Evolutionary conservation across 73 alveolate species (phyloP).

Genomic region (Breviolum minutum): DNA sequence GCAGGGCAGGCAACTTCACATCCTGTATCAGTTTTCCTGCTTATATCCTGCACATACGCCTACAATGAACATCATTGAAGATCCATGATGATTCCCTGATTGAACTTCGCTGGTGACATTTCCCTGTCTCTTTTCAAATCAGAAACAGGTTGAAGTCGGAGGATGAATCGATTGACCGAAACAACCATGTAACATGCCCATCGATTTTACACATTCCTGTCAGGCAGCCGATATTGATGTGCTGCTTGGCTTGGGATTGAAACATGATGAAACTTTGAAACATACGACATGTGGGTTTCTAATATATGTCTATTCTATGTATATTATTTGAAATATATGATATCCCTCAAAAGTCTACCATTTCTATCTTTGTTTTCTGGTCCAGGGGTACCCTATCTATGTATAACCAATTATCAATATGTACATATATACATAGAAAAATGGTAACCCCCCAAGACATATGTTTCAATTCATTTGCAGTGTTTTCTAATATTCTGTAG

Average conservation of each 20-base stretch:
- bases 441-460: no score
- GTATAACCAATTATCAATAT: neutral
- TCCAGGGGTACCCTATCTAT: neutral
- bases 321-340: no score
- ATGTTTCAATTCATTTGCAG: no score
- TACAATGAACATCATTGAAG: no score
- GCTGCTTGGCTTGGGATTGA: neutral
- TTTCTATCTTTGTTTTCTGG: no score
- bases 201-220: neutral
- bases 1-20: conserved; percentile 34
- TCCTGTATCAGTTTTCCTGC: no score
- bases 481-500: no score
- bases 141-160: neutral
- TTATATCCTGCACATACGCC: no score
- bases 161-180: neutral
- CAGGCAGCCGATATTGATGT: conserved; percentile 41
- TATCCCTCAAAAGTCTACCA: no score
- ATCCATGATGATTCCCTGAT: no score
- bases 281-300: neutral
- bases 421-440: neutral
- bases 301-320: neutral
- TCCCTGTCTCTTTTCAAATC: neutral
- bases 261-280: neutral
- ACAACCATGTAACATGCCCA: no score
- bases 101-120: no score